Evolutionary conservation across 805 yeast genomes (phyloP).

Genomic region (Spathaspora hagerdaliae): DNA sequence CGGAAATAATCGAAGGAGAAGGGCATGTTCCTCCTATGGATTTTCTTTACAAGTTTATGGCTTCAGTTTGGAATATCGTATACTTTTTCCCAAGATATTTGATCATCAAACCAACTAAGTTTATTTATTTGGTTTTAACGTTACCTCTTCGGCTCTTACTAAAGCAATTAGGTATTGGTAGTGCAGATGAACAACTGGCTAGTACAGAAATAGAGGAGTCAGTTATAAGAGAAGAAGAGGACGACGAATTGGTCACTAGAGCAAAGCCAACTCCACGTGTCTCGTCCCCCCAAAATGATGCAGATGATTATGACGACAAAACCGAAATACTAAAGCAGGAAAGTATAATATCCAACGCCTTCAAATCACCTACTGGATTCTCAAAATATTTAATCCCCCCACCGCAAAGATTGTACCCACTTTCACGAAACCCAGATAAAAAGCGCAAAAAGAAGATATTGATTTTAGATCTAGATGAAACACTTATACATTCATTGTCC

Average conservation of each 20-base stretch:
- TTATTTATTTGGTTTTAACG: constrained; percentile 48
- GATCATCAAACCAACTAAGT: constrained; percentile 48
- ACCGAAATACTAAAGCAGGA: constrained; percentile 38
- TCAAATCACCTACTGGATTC: constrained; percentile 39
- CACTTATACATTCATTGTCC: constrained; percentile 86
- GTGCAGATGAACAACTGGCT: neutral
- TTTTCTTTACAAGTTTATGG: neutral
- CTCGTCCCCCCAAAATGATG: neutral
- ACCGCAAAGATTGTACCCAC: constrained; percentile 41
- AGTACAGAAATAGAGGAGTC: neutral
- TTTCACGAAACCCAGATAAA: constrained; percentile 35
- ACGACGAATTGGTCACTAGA: constrained; percentile 5
- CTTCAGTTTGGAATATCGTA: constrained; percentile 2
- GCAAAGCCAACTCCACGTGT: neutral
- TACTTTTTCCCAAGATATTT: constrained; percentile 30
- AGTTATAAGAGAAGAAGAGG: neutral
- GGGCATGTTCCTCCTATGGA: neutral
- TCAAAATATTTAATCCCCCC: constrained; percentile 44
- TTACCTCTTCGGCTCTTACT: constrained; percentile 45
- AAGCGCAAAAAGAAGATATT: constrained; percentile 55
- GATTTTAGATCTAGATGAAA: constrained; percentile 89
- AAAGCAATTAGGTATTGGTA: constrained; percentile 3
- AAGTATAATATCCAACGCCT: constrained; percentile 33
- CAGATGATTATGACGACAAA: constrained; percentile 20
- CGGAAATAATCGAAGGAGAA: neutral